Conservation (phyloP, 108 stramenopile species). For the Schizochytrium sp. region DNA sequence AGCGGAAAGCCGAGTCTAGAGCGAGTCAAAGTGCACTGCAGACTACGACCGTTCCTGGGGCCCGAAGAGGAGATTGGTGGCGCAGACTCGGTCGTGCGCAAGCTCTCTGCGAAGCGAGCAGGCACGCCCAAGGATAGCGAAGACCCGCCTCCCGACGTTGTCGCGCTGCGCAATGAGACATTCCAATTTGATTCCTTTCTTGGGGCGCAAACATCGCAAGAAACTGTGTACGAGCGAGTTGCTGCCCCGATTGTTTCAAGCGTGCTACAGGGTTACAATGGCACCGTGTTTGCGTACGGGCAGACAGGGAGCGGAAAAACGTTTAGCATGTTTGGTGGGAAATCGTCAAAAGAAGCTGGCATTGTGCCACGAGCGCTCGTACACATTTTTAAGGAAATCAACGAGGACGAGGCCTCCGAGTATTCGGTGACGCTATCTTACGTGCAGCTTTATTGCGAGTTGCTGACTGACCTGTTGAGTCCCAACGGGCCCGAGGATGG, state of each 20-base stretch:
- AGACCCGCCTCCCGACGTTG: not conserved
- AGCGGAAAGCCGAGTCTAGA: not conserved
- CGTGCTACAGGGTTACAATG: conserved; percentile 26
- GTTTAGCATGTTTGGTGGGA: not conserved
- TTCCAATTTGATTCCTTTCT: not conserved
- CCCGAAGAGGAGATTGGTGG: not conserved
- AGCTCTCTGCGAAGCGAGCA: too few relatives aligned
- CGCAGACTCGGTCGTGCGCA: not conserved
- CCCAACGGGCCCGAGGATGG: not conserved
- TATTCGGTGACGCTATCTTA: not conserved
- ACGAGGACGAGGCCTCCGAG: not conserved
- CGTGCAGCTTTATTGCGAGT: not conserved
- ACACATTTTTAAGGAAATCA: not conserved
- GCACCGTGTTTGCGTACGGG: conserved; percentile 30
- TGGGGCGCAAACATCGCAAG: not conserved
- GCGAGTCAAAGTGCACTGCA: conserved; percentile 1
- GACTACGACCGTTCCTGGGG: not conserved
- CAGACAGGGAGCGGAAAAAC: conserved; percentile 26
- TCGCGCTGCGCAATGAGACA: not conserved
- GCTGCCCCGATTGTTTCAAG: not conserved
- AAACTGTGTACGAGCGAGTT: not conserved
- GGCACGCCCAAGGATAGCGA: too few relatives aligned
- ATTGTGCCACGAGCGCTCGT: not conserved
- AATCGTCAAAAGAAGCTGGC: not conserved
- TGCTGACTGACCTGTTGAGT: not conserved